Percentiles rank a stretch among this genome's conserved stretches.
Evolutionary conservation across 1,284 basidiomycete species (phyloP).

Genomic region (Macrocystidia cucumis): DNA sequence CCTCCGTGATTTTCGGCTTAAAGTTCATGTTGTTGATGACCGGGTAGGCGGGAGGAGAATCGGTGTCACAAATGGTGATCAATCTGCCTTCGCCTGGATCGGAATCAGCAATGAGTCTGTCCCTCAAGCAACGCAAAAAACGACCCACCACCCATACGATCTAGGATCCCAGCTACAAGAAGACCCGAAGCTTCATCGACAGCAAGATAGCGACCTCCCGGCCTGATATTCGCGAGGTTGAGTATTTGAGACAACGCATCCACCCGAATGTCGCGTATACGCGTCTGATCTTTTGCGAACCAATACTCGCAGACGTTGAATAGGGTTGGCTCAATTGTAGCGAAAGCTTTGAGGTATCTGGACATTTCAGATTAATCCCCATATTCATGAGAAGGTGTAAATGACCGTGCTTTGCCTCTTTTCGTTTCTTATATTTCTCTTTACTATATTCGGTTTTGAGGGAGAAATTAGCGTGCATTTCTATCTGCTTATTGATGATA

Average conservation of each 20-base stretch:
- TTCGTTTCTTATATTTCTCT: constrained; percentile 92
- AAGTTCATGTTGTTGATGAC: constrained; percentile 87
- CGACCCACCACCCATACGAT: constrained; percentile 74
- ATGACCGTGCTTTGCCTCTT: constrained; percentile 80
- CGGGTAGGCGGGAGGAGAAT: constrained; percentile 91
- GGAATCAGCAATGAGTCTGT: constrained; percentile 6
- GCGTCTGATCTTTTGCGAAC: constrained; percentile 74
- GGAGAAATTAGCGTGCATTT: constrained; percentile 82
- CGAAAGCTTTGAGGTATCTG: constrained; percentile 87
- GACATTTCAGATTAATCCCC: constrained; percentile 1
- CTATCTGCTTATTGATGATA: constrained; percentile 90
- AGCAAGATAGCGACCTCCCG: constrained; percentile 83
- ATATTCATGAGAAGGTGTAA: constrained; percentile 14
- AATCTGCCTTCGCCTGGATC: constrained; percentile 68
- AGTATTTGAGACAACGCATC: constrained; percentile 90
- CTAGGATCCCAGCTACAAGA: constrained; percentile 80
- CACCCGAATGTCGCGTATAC: constrained; percentile 79
- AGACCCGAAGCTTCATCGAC: constrained; percentile 92
- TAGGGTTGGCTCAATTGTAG: constrained; percentile 82
- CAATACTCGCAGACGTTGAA: constrained; percentile 89
- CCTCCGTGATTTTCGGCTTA: constrained; percentile 45
- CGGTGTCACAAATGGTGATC: constrained; percentile 83
- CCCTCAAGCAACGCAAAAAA: constrained; percentile 6
- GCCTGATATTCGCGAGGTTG: constrained; percentile 76
- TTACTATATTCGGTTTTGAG: constrained; percentile 96